These are phyloP conservation scores for Eucalyptus viminalis DNA, from an alignment of 345 rosid genomes.

Conservation along the genomic window DNA sequence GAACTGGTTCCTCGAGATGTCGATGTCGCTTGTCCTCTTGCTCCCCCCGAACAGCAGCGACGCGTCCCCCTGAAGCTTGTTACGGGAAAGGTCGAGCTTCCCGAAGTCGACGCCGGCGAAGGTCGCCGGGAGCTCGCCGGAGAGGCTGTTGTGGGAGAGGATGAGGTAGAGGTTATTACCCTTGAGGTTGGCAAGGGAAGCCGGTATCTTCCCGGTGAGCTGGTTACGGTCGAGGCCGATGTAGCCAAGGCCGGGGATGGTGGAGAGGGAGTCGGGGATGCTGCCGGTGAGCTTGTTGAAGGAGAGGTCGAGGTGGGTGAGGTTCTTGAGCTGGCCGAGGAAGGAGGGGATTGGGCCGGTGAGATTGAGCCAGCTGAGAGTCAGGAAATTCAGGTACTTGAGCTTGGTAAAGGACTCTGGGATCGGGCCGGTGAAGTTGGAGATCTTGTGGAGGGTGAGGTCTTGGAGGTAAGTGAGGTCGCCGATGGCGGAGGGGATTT, in stretches of 20 bases:
- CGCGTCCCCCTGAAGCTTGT: neutral
- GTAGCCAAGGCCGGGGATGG: neutral
- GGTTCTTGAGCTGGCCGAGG: neutral
- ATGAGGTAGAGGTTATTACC: neutral
- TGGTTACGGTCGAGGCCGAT: neutral
- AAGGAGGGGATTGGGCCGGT: neutral
- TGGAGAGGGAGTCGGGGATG: neutral
- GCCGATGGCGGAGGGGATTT: neutral
- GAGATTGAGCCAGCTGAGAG: neutral
- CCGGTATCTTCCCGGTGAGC: neutral
- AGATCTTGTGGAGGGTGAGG: neutral
- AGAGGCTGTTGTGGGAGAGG: slow-evolving; percentile 1
- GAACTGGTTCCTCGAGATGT: neutral
- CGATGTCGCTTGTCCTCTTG: neutral
- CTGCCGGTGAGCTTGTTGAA: neutral
- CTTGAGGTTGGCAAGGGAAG: neutral
- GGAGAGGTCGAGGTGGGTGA: neutral
- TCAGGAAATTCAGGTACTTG: neutral
- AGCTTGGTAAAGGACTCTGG: neutral
- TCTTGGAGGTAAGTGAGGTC: neutral
- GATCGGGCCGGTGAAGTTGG: slow-evolving; percentile 2
- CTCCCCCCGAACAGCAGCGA: neutral
- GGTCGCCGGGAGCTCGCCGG: neutral
- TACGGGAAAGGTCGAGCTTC: neutral
- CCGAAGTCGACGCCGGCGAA: neutral